phyloP scores from a whole-genome alignment of 169 alveolate species.

The Theileria orientalis region DNA sequence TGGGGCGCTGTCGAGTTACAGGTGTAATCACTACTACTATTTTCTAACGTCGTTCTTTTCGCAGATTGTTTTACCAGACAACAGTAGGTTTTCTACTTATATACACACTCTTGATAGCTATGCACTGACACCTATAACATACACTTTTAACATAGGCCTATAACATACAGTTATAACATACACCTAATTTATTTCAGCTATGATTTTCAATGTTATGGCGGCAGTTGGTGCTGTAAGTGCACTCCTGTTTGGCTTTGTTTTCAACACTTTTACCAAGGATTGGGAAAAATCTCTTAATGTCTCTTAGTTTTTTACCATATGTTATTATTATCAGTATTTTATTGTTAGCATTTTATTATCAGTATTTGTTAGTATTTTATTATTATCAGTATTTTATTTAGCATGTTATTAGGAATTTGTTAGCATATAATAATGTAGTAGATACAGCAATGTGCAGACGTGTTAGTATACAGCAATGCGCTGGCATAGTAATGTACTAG shows the following conservation, averaged over 20 bases:
- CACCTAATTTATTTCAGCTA: conserved; percentile 8
- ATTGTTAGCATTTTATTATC: too few species aligned
- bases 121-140: too few species aligned
- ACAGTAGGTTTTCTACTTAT: conserved; percentile 12
- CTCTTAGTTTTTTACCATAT: background rate
- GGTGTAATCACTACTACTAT: background rate
- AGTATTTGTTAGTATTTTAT: too few species aligned
- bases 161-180: too few species aligned
- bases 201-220: conserved; percentile 61
- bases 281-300: conserved; percentile 17
- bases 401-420: too few species aligned
- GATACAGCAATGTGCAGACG: too few species aligned
- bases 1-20: background rate
- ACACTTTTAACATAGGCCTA: background rate
- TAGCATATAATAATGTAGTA: background rate
- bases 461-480: too few species aligned
- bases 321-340: background rate
- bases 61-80: conserved; percentile 42
- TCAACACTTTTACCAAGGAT: conserved; percentile 15
- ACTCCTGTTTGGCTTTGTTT: conserved; percentile 48
- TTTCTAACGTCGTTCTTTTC: conserved; percentile 31
- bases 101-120: too few species aligned
- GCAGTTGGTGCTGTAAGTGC: conserved; percentile 41
- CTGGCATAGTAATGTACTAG: too few species aligned
- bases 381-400: too few species aligned